Conservation (phyloP, 768 basidiomycete genomes). For the Russula olivacea region DNA sequence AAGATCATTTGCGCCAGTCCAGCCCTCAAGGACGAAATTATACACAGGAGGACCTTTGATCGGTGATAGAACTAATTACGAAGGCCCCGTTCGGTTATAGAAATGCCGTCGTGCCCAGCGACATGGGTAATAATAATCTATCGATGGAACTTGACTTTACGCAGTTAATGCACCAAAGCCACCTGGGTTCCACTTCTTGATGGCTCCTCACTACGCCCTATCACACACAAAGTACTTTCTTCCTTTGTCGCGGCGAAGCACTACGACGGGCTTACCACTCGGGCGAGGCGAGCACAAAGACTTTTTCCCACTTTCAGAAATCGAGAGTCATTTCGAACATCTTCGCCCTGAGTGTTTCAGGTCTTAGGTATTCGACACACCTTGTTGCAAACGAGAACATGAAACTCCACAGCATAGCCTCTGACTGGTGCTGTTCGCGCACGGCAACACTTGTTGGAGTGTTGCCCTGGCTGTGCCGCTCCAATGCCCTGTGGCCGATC, state of each 20-base stretch:
- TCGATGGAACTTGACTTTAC: slow-evolving; percentile 4
- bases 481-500: not conserved
- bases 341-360: slow-evolving; percentile 4
- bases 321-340: slow-evolving; percentile 7
- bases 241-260: not conserved
- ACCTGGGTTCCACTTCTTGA: slow-evolving; percentile 2
- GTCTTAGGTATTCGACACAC: not conserved
- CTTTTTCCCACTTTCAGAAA: slow-evolving; percentile 7
- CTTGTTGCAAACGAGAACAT: slow-evolving; percentile 10
- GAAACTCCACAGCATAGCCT: slow-evolving; percentile 19
- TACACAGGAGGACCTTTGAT: not conserved
- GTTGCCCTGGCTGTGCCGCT: not conserved
- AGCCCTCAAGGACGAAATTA: not conserved
- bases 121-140: slow-evolving; percentile 1
- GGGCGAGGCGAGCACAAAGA: not conserved
- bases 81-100: slow-evolving; percentile 3
- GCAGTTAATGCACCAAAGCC: not conserved
- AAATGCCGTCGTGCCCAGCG: slow-evolving; percentile 6
- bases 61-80: slow-evolving; percentile 1
- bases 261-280: not conserved
- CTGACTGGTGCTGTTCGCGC: not conserved
- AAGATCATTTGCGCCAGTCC: slow-evolving; percentile 9
- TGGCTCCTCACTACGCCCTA: not conserved
- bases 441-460: not conserved
- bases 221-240: slow-evolving; percentile 5